Conservation (phyloP, 177 flowering plant genomes). For the Vitis hybrid region DNA sequence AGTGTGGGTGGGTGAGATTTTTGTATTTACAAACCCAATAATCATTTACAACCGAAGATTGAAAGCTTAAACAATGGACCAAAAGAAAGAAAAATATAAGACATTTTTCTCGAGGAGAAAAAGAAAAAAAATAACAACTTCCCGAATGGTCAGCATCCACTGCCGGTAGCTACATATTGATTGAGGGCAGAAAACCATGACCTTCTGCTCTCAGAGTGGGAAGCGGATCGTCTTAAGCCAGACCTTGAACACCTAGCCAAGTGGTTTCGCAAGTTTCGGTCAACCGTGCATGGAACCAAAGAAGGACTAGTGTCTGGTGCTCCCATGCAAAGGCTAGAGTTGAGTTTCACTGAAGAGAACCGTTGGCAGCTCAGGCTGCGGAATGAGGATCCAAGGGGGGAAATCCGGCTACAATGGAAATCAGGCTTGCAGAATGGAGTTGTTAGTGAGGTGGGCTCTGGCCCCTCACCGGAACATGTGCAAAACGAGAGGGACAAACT, state of each 20-base stretch:
- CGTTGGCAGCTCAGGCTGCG: slow-evolving; percentile 67
- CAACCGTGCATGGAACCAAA: slow-evolving; percentile 33
- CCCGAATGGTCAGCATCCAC: slow-evolving; percentile 36
- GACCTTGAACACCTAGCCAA: slow-evolving; percentile 51
- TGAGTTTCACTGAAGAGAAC: slow-evolving; percentile 65
- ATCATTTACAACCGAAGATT: neutral
- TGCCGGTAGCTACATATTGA: slow-evolving; percentile 48
- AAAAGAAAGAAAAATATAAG: neutral
- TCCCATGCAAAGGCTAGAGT: slow-evolving; percentile 68
- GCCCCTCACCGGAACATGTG: slow-evolving; percentile 54
- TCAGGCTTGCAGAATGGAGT: slow-evolving; percentile 66
- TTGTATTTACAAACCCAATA: slow-evolving; percentile 7
- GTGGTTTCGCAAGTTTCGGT: slow-evolving; percentile 32
- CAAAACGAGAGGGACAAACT: slow-evolving; percentile 69
- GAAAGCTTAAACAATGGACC: neutral
- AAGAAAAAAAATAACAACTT: neutral
- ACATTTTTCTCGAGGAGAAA: too few species aligned
- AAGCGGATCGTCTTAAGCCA: slow-evolving; percentile 49
- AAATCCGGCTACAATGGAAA: slow-evolving; percentile 34
- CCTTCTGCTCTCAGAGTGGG: slow-evolving; percentile 48
- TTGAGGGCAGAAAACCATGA: slow-evolving; percentile 63
- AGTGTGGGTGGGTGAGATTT: neutral
- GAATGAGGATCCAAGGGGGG: slow-evolving; percentile 53
- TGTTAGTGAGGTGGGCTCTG: slow-evolving; percentile 40
- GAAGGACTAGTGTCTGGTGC: slow-evolving; percentile 49